A percentile compares a stretch with the other conserved stretches of the same genome.
Evolutionary conservation across 352 stramenopile genomes (phyloP).

Genomic region (Phytophthora pistaciae): DNA sequence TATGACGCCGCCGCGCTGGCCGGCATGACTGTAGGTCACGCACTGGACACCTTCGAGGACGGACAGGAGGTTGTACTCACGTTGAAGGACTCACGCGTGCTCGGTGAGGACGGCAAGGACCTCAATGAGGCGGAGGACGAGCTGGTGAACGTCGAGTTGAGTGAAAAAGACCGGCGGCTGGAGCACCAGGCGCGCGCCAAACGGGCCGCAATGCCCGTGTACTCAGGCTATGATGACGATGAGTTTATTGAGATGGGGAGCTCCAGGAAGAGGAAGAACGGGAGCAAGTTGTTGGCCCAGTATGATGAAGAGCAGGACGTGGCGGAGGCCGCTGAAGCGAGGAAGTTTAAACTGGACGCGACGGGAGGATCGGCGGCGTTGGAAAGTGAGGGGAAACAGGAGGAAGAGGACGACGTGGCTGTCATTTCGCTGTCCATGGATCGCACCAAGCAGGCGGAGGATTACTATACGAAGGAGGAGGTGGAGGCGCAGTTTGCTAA

Average conservation of each 20-base stretch:
- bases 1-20: conserved; percentile 85
- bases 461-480: conserved; percentile 90
- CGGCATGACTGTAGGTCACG: conserved; percentile 93
- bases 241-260: conserved; percentile 94
- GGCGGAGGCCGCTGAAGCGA: conserved; percentile 38
- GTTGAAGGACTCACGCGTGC: conserved; percentile 91
- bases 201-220: conserved; percentile 79
- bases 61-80: conserved; percentile 95
- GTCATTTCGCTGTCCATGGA: conserved; percentile 75
- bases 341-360: conserved; percentile 72
- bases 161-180: conserved; percentile 67
- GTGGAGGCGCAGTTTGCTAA: conserved; percentile 85
- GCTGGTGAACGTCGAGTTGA: conserved; percentile 88
- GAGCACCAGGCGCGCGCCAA: conserved; percentile 55
- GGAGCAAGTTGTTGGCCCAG: conserved; percentile 75
- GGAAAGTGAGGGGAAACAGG: conserved; percentile 14
- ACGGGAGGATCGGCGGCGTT: conserved; percentile 33
- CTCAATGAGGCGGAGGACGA: conserved; percentile 85
- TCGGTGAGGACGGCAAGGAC: conserved; percentile 84
- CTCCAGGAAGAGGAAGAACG: conserved; percentile 43
- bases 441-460: conserved; percentile 56
- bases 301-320: conserved; percentile 91
- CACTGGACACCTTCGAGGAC: conserved; percentile 86
- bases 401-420: conserved; percentile 48
- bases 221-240: conserved; percentile 97